Evolutionary conservation across 345 rosid genomes (phyloP).

Genomic region (Brassica carinata): DNA sequence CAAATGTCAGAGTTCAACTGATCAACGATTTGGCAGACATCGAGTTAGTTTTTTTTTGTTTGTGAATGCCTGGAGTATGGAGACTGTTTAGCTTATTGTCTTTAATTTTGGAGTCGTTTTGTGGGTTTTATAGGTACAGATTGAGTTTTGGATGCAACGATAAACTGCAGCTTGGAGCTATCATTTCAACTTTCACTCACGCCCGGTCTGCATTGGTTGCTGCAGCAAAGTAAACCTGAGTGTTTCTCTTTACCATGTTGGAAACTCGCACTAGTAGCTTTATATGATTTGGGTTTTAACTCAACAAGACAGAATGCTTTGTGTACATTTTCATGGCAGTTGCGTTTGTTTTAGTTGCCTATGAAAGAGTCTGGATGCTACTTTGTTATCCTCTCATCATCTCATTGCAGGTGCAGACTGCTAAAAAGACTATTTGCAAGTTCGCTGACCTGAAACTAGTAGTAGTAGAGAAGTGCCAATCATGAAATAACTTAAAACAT

Average conservation of each 20-base stretch:
- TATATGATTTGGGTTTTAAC: constrained; percentile 20
- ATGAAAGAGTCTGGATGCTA: background rate
- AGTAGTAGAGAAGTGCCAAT: too few species aligned
- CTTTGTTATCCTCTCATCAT: background rate
- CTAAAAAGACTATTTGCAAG: background rate
- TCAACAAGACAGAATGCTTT: constrained; percentile 16
- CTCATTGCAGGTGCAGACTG: background rate
- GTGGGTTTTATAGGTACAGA: constrained; percentile 64
- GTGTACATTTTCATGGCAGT: constrained; percentile 10
- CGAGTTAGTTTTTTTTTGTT: constrained; percentile 51
- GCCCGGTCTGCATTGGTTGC: constrained; percentile 72
- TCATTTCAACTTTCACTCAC: constrained; percentile 67
- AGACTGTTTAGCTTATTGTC: background rate
- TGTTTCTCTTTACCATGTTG: background rate
- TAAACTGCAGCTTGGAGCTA: constrained; percentile 85
- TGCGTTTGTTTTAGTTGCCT: background rate
- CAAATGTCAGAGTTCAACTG: constrained; percentile 74
- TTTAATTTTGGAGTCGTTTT: background rate
- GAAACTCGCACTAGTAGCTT: constrained; percentile 7
- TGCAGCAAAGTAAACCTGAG: constrained; percentile 51
- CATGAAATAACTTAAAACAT: constrained; percentile 10
- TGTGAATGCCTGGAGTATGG: background rate
- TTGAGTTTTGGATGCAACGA: constrained; percentile 88
- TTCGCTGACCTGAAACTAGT: background rate
- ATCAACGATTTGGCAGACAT: constrained; percentile 92